These are phyloP conservation scores for Lactuca sativa DNA, from an alignment of 129 eudicot genomes.

Conservation along the genomic window DNA sequence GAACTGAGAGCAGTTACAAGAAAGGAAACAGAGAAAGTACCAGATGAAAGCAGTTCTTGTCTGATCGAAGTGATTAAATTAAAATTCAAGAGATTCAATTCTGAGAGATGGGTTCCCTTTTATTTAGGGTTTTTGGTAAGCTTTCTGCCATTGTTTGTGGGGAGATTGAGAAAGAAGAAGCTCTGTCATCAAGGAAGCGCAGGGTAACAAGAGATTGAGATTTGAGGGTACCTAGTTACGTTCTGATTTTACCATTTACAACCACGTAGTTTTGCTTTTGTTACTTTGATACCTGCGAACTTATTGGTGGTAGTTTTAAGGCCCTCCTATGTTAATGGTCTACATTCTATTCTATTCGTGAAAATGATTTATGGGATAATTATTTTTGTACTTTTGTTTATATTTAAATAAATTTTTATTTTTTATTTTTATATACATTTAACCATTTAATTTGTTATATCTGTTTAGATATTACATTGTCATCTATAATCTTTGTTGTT, in stretches of 20 bases:
- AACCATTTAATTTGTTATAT: no score
- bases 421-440: no score
- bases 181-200: conserved; percentile 24
- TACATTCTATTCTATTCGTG: no score
- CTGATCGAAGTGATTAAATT: conserved; percentile 17
- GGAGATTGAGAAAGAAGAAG: conserved; percentile 17
- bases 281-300: background rate
- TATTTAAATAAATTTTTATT: no score
- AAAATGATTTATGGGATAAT: background rate
- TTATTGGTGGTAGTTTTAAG: background rate
- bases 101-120: conserved; percentile 28
- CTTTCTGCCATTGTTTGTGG: conserved; percentile 19
- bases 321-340: no score
- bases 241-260: conserved; percentile 5
- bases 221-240: conserved; percentile 21
- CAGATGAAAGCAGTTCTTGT: conserved; percentile 16
- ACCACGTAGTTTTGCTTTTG: conserved; percentile 17
- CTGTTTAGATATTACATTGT: no score
- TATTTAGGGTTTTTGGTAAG: conserved; percentile 17
- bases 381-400: no score
- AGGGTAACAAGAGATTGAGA: conserved; percentile 14
- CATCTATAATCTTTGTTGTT: no score
- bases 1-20: conserved; percentile 5
- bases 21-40: conserved; percentile 20
- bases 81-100: conserved; percentile 28